Evolutionary conservation across 2,329 filamentous ascomycete species (phyloP).

Genomic region (Ophiobolus disseminans): DNA sequence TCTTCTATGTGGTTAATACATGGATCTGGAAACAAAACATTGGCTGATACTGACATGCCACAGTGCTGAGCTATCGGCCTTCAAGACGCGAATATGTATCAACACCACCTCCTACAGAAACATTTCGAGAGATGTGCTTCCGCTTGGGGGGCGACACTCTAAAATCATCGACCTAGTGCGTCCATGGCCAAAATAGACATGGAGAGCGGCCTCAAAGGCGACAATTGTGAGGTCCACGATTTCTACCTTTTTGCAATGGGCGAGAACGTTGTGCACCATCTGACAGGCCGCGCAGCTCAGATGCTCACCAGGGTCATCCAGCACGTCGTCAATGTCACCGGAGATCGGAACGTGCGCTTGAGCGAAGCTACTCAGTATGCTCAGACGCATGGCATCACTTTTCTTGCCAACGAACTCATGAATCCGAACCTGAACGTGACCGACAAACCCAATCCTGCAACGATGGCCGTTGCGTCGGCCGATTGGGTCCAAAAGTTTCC

Average conservation of each 20-base stretch:
- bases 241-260: constrained; percentile 14
- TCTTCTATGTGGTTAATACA: constrained; percentile 2
- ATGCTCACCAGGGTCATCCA: constrained; percentile 9
- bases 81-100: too few relatives aligned
- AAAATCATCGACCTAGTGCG: background rate
- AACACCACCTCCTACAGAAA: too few relatives aligned
- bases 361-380: constrained; percentile 10
- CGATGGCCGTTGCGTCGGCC: background rate
- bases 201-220: constrained; percentile 1
- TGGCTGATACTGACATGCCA: too few relatives aligned
- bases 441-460: constrained; percentile 1
- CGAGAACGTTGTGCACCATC: constrained; percentile 6
- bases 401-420: constrained; percentile 1
- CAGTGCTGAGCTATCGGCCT: too few relatives aligned
- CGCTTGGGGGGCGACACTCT: background rate
- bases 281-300: constrained; percentile 2
- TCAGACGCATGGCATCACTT: background rate
- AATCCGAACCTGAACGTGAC: constrained; percentile 1
- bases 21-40: too few relatives aligned
- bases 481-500: too few relatives aligned
- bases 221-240: constrained; percentile 2
- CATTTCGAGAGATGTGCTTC: constrained; percentile 1
- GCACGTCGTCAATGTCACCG: constrained; percentile 4
- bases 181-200: constrained; percentile 1
- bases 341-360: constrained; percentile 6